A percentile compares a stretch with the other conserved stretches of the same genome.
phyloP scores from a whole-genome alignment of 768 basidiomycete species.

The Xanthoconium stramineum region DNA sequence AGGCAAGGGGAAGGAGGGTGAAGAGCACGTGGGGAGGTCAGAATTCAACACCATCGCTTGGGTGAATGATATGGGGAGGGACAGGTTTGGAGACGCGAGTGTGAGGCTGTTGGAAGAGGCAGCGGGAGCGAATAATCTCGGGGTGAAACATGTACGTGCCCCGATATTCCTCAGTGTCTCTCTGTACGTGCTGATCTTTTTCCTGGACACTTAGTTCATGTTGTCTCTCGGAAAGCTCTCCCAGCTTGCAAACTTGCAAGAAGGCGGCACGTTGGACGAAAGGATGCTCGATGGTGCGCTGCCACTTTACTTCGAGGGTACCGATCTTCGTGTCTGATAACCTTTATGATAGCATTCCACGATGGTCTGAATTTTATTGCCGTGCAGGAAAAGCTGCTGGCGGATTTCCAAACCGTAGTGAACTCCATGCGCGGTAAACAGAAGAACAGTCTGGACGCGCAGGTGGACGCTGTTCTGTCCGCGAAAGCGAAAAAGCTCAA shows the following conservation, averaged over 20 bases:
- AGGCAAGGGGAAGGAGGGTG: slow-evolving; percentile 25
- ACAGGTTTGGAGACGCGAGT: slow-evolving; percentile 63
- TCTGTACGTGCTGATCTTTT: slow-evolving; percentile 3
- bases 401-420: slow-evolving; percentile 55
- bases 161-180: neutral
- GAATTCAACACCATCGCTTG: slow-evolving; percentile 62
- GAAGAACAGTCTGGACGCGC: slow-evolving; percentile 60
- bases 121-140: slow-evolving; percentile 51
- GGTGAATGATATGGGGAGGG: slow-evolving; percentile 81
- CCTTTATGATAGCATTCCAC: slow-evolving; percentile 63
- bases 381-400: slow-evolving; percentile 69
- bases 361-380: slow-evolving; percentile 84
- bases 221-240: slow-evolving; percentile 88
- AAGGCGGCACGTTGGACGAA: slow-evolving; percentile 45
- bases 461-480: slow-evolving; percentile 60
- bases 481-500: slow-evolving; percentile 45
- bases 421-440: slow-evolving; percentile 50
- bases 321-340: slow-evolving; percentile 1
- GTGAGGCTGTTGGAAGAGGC: slow-evolving; percentile 62
- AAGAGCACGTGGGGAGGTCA: slow-evolving; percentile 43
- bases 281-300: slow-evolving; percentile 52
- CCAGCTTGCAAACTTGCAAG: slow-evolving; percentile 62
- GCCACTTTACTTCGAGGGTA: neutral
- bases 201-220: slow-evolving; percentile 58
- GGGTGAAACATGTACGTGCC: slow-evolving; percentile 70